A percentile compares a stretch with the other conserved stretches of the same genome.
These are phyloP conservation scores for Salix exigua DNA, from an alignment of 345 rosid genomes.

Conservation along the genomic window DNA sequence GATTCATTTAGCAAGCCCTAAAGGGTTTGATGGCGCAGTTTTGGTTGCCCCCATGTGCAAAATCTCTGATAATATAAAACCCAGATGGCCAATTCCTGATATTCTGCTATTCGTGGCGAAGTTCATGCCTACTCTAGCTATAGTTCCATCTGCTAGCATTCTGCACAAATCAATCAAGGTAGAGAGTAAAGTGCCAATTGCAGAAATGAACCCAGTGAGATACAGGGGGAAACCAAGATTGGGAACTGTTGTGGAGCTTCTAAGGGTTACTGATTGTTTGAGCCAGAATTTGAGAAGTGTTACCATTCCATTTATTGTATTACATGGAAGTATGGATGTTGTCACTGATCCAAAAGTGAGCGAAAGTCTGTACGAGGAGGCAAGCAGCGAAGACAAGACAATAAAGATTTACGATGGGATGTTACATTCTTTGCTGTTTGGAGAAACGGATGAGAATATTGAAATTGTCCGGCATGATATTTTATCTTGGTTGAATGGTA, in stretches of 20 bases:
- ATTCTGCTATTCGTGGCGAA: constrained; percentile 46
- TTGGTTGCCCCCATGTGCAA: constrained; percentile 84
- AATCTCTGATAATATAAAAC: constrained; percentile 65
- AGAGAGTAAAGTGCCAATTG: constrained; percentile 55
- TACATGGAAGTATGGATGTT: constrained; percentile 72
- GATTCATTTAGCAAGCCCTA: constrained; percentile 50
- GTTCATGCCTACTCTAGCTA: constrained; percentile 68
- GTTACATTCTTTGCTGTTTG: constrained; percentile 88
- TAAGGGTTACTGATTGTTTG: constrained; percentile 63
- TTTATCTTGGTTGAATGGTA: constrained; percentile 55
- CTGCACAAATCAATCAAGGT: constrained; percentile 54
- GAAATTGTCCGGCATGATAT: constrained; percentile 61
- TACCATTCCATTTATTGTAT: constrained; percentile 53
- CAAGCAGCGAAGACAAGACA: constrained; percentile 56
- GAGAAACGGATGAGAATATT: constrained; percentile 74
- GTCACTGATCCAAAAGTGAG: constrained; percentile 82
- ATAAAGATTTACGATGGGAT: constrained; percentile 69
- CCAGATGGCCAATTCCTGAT: constrained; percentile 78
- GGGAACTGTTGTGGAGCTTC: constrained; percentile 66
- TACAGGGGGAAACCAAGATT: constrained; percentile 74
- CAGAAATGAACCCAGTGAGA: constrained; percentile 56
- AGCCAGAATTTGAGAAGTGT: constrained; percentile 45
- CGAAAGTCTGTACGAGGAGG: constrained; percentile 44
- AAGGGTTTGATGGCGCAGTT: constrained; percentile 61
- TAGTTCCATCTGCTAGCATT: constrained; percentile 69